A percentile compares a stretch with the other conserved stretches of the same genome.
phyloP scores from a whole-genome alignment of 2,329 filamentous ascomycete genomes.

The Colletotrichum paranaense region DNA sequence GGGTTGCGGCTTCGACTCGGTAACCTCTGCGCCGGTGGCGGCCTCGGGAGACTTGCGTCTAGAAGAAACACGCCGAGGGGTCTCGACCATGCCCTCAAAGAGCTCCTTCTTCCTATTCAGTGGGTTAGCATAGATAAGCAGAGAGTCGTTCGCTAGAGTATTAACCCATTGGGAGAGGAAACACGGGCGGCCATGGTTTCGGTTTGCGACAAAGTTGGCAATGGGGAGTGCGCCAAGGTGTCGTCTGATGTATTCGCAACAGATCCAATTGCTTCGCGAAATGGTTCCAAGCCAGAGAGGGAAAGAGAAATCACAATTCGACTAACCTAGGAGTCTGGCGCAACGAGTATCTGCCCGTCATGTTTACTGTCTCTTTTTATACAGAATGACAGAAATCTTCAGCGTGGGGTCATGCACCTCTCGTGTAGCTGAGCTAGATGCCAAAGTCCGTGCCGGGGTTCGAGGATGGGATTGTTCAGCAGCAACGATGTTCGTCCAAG shows the following conservation, averaged over 20 bases:
- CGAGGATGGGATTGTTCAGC: slow-evolving; percentile 3
- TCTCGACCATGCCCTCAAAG: slow-evolving; percentile 71
- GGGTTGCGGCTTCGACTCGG: slow-evolving; percentile 36
- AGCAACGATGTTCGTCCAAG: neutral
- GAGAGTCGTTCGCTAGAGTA: neutral
- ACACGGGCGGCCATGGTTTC: neutral
- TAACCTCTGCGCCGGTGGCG: slow-evolving; percentile 24
- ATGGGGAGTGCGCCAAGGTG: neutral
- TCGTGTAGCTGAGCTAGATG: slow-evolving; percentile 32
- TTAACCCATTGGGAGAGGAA: neutral
- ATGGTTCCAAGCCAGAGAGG: neutral
- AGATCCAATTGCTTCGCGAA: slow-evolving; percentile 21
- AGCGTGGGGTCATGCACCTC: slow-evolving; percentile 32
- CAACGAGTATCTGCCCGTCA: slow-evolving; percentile 52
- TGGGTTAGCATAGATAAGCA: slow-evolving; percentile 4
- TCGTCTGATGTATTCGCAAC: neutral
- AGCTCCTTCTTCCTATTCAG: slow-evolving; percentile 67
- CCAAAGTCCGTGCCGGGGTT: slow-evolving; percentile 26
- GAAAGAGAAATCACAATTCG: neutral
- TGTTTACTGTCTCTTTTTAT: slow-evolving; percentile 39
- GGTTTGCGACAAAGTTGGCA: neutral
- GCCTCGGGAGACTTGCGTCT: slow-evolving; percentile 60
- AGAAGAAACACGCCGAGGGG: slow-evolving; percentile 58
- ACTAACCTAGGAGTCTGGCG: slow-evolving; percentile 52
- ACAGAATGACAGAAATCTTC: slow-evolving; percentile 5